Evolutionary conservation across 2,329 filamentous ascomycete species (phyloP).

Genomic region (Pseudogymnoascus sp.): DNA sequence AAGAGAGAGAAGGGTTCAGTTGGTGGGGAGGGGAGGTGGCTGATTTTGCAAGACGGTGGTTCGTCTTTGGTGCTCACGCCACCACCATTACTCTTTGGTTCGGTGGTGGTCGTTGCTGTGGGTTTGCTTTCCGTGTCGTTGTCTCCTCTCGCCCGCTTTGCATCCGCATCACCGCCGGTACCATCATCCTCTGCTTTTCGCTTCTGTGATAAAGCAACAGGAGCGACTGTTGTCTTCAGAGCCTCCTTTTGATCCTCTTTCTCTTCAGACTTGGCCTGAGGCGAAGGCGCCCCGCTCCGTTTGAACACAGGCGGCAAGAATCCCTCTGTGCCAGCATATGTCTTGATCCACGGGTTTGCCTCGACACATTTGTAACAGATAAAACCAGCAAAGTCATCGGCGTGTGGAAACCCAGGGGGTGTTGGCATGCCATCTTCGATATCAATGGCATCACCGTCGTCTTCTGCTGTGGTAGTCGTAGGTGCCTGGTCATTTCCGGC

Average conservation of each 20-base stretch:
- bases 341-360: conserved; percentile 83
- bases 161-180: conserved; percentile 27
- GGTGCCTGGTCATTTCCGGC: conserved; percentile 16
- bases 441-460: conserved; percentile 25
- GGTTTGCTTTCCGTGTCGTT: conserved; percentile 8
- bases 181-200: conserved; percentile 52
- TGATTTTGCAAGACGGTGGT: conserved; percentile 47
- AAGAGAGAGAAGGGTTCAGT: conserved; percentile 68
- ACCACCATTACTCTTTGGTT: conserved; percentile 16
- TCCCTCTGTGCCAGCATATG: conserved; percentile 69
- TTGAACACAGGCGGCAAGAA: conserved; percentile 68
- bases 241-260: conserved; percentile 15
- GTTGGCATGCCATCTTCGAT: conserved; percentile 57
- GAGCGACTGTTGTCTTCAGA: conserved; percentile 11
- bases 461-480: conserved; percentile 27
- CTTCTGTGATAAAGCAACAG: conserved; percentile 42
- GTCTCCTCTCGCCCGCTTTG: conserved; percentile 42
- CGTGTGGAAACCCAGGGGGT: conserved; percentile 77
- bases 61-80: not conserved
- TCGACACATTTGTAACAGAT: conserved; percentile 92
- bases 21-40: conserved; percentile 45
- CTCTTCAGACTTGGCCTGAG: conserved; percentile 22
- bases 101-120: conserved; percentile 13
- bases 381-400: conserved; percentile 83
- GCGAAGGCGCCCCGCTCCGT: conserved; percentile 26